These are phyloP conservation scores for Meripilus lineatus DNA, from an alignment of 1,284 basidiomycete species.

Conservation along the genomic window DNA sequence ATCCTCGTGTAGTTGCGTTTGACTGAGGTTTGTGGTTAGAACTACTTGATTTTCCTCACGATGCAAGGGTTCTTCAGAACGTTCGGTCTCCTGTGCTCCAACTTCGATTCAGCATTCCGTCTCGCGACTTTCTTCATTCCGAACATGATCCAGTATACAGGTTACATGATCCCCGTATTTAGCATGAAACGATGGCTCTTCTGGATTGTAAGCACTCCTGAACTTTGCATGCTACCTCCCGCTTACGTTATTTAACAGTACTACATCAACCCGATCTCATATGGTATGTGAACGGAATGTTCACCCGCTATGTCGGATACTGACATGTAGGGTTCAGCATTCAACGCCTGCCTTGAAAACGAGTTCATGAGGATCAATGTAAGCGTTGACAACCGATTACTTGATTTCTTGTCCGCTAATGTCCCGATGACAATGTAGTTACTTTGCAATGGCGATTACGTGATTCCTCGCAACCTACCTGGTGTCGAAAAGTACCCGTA, in stretches of 20 bases:
- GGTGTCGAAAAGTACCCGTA: conserved; percentile 65
- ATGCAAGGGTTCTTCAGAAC: conserved; percentile 78
- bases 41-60: conserved; percentile 52
- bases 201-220: conserved; percentile 58
- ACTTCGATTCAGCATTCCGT: conserved; percentile 63
- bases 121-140: conserved; percentile 57
- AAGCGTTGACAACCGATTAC: conserved; percentile 14
- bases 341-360: conserved; percentile 79
- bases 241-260: conserved; percentile 36
- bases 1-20: background rate
- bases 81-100: conserved; percentile 59
- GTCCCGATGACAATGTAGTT: conserved; percentile 33
- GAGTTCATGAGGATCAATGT: conserved; percentile 74
- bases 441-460: conserved; percentile 61
- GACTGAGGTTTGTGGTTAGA: conserved; percentile 15
- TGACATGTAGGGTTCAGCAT: no score
- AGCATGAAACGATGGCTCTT: conserved; percentile 87
- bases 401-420: conserved; percentile 2
- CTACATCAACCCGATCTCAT: conserved; percentile 74
- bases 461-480: conserved; percentile 68
- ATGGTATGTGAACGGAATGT: conserved; percentile 44
- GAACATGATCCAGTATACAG: conserved; percentile 62
- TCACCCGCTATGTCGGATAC: no score
- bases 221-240: background rate
- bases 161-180: conserved; percentile 70